Evolutionary conservation across 2,329 filamentous ascomycete species (phyloP).

Genomic region (Talaromyces sp.): DNA sequence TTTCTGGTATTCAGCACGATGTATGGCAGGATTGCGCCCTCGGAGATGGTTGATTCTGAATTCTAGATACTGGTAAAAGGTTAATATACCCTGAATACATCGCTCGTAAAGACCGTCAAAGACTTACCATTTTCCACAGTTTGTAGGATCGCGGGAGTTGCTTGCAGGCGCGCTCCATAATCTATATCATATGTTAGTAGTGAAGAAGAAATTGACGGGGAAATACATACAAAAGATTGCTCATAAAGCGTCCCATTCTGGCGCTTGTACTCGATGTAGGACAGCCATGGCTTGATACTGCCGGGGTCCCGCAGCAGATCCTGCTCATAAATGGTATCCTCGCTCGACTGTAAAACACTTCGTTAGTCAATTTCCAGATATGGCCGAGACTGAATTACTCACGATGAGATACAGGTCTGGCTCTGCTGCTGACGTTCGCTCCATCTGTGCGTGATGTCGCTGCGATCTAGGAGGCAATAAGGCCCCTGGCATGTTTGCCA

Average conservation of each 20-base stretch:
- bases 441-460: conserved; percentile 44
- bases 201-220: neutral
- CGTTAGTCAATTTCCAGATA: conserved; percentile 30
- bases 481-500: conserved; percentile 50
- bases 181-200: conserved; percentile 31
- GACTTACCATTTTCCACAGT: conserved; percentile 83
- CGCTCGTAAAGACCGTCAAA: neutral
- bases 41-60: conserved; percentile 78
- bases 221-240: conserved; percentile 65
- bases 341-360: conserved; percentile 62
- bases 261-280: conserved; percentile 87
- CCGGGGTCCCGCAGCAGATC: conserved; percentile 83
- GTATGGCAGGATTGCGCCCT: conserved; percentile 77
- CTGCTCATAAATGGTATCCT: conserved; percentile 94
- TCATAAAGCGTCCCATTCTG: conserved; percentile 81
- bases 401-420: conserved; percentile 47
- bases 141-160: conserved; percentile 95
- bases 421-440: conserved; percentile 40
- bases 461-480: conserved; percentile 46
- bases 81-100: conserved; percentile 15
- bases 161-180: conserved; percentile 85
- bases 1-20: conserved; percentile 79
- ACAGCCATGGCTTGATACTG: conserved; percentile 89
- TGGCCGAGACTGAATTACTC: conserved; percentile 24
- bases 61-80: conserved; percentile 66